Conservation (phyloP, 1,284 basidiomycete species). For the Earliella scabrosa region DNA sequence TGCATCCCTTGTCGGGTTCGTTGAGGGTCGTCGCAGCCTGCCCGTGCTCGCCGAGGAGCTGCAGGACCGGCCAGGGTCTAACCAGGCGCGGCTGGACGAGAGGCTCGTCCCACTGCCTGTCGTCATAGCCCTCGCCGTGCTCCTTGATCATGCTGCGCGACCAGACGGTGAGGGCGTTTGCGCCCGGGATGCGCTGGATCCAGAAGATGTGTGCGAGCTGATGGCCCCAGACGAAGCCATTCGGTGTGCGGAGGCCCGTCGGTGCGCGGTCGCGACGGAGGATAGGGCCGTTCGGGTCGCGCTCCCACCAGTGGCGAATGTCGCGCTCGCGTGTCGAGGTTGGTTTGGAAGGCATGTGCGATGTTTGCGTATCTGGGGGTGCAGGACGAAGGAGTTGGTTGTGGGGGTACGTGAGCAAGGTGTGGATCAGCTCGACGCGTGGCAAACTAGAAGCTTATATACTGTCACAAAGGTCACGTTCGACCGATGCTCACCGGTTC, state of each 20-base stretch:
- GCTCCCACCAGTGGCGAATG: slow-evolving; percentile 19
- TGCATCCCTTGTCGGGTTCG: slow-evolving; percentile 22
- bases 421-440: background rate
- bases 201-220: slow-evolving; percentile 30
- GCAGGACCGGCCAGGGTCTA: slow-evolving; percentile 32
- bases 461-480: background rate
- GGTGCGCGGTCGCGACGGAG: slow-evolving; percentile 30
- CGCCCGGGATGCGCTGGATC: slow-evolving; percentile 31
- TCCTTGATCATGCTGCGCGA: slow-evolving; percentile 41
- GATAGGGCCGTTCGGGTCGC: slow-evolving; percentile 32
- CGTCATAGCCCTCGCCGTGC: slow-evolving; percentile 31
- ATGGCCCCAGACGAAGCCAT: slow-evolving; percentile 40
- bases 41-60: slow-evolving; percentile 4
- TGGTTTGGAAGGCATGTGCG: background rate
- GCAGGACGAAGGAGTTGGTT: background rate
- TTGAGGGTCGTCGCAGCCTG: slow-evolving; percentile 7
- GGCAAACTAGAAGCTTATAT: background rate
- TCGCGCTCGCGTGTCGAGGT: slow-evolving; percentile 3
- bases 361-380: background rate
- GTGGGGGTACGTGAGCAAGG: background rate
- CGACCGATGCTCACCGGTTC: background rate
- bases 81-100: slow-evolving; percentile 25
- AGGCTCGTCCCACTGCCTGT: slow-evolving; percentile 17
- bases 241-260: slow-evolving; percentile 32
- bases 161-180: slow-evolving; percentile 34